Base-by-base conservation (phyloP, 2,329 filamentous ascomycete species). In the Pseudogymnoascus pannorum region DNA sequence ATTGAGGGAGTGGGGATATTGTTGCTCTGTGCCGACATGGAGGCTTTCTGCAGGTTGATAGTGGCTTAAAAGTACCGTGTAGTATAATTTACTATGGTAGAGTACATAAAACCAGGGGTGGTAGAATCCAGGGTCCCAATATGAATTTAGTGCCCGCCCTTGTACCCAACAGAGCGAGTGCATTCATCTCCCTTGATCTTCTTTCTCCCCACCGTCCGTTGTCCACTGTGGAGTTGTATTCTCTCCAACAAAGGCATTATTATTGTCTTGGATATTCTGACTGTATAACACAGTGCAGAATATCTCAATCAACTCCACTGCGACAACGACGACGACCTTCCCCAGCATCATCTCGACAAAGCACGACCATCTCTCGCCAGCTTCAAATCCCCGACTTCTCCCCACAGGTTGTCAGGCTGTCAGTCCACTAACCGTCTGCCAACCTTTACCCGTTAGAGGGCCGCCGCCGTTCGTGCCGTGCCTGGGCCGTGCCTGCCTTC, bases 381-480 rank as follows among this genome's bases (percentile, higher is more conserved):
- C 40, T n/a, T 42, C 38, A 22, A n/a, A n/a, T n/a, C n/a, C n/a
- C n/a, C 3, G 26, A 29, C 26, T 29, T 44, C 40, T 12, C 40
- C 8, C 35, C 35, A 3, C 35, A 36, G 14, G 2, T 36, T 36
- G 35, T 16, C 33, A 35, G 33, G 14, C 22, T 48, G 42, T 9
- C 24, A 29, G 18, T 12, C 2, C 40, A 22, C 24, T 51, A 29
- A 20, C 42, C 42, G 20, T 24, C 20, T 22, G 42, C 22, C 42
- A 48, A 26, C 22, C 44, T 29, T 51, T 29, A 29, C 44, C 44
- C 44, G 44, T 29, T 12, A 51, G 20, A 26, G 44, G 44, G n/a
- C 44, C 40, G 40, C 42, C 42, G 44, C 44, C 44, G 24, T 29
- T 54, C 44, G 44, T 54, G 44, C 44, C 44, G 44, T 54, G 44